phyloP scores from a whole-genome alignment of 441 rosid species.

The Euphorbia schlechtendalii region DNA sequence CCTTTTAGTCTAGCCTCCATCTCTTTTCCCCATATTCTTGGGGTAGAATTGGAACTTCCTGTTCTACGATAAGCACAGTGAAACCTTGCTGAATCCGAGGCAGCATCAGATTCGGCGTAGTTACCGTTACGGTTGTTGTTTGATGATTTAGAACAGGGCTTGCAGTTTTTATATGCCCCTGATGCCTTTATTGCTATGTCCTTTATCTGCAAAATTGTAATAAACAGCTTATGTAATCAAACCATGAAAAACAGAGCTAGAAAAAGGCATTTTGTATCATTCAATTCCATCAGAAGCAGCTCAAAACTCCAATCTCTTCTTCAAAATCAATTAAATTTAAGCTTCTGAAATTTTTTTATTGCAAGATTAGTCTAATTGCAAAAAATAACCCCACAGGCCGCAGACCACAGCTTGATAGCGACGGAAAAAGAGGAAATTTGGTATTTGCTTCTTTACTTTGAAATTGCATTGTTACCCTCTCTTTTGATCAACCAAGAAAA shows the following conservation, averaged over 20 bases:
- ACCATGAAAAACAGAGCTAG: neutral
- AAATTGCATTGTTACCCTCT: conserved; percentile 1
- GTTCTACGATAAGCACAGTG: conserved; percentile 64
- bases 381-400: conserved; percentile 8
- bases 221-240: neutral
- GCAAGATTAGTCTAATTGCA: neutral
- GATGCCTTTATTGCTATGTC: conserved; percentile 87
- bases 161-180: conserved; percentile 76
- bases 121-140: conserved; percentile 40
- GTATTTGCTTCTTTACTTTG: neutral
- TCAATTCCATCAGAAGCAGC: neutral
- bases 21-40: conserved; percentile 59
- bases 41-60: conserved; percentile 55
- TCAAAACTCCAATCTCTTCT: neutral
- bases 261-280: neutral
- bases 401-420: conserved; percentile 4
- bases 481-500: conserved; percentile 16
- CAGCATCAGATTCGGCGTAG: conserved; percentile 50
- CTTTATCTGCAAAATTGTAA: conserved; percentile 47
- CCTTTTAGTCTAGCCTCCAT: conserved; percentile 69
- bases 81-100: conserved; percentile 58
- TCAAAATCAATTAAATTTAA: too few relatives aligned
- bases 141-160: conserved; percentile 73
- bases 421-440: neutral
- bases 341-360: neutral